phyloP scores from a whole-genome alignment of 306 rosid species.

The Rubus idaeus region DNA sequence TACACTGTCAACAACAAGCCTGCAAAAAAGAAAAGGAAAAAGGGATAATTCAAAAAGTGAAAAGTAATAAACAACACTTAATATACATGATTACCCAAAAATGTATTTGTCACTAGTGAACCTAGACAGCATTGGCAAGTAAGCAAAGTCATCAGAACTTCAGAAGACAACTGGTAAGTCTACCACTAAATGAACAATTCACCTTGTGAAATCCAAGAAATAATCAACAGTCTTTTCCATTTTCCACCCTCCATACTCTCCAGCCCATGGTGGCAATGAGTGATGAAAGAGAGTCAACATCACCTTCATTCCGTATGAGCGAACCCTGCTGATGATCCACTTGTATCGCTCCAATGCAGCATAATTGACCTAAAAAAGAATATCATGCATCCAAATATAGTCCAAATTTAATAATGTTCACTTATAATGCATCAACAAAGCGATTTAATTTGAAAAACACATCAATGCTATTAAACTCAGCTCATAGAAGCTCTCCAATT shows the following conservation, averaged over 20 bases:
- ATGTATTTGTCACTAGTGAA: background rate
- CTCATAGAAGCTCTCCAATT: background rate
- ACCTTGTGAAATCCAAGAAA: conserved; percentile 90
- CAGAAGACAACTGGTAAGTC: conserved; percentile 12
- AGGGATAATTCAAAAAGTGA: background rate
- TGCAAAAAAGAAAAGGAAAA: conserved; percentile 36
- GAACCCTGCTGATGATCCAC: conserved; percentile 85
- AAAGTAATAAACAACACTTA: background rate
- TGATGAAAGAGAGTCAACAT: conserved; percentile 97
- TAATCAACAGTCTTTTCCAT: conserved; percentile 89
- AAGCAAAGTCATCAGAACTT: conserved; percentile 18
- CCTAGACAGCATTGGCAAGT: background rate
- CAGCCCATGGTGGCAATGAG: conserved; percentile 94
- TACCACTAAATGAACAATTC: conserved; percentile 27
- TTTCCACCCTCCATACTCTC: conserved; percentile 99
- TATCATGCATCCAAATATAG: conserved; percentile 16
- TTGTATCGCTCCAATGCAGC: conserved; percentile 95
- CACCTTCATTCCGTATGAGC: conserved; percentile 91
- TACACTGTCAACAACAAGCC: conserved; percentile 82
- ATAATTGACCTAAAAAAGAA: conserved; percentile 65
- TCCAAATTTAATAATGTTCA: conserved; percentile 11
- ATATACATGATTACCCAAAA: background rate
- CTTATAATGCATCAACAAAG: background rate
- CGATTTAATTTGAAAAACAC: background rate
- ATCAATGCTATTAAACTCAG: background rate